Percentiles rank a stretch among this genome's conserved stretches.
Evolutionary conservation across 2,329 filamentous ascomycete species (phyloP).

Genomic region (Pseudonectria buxi): DNA sequence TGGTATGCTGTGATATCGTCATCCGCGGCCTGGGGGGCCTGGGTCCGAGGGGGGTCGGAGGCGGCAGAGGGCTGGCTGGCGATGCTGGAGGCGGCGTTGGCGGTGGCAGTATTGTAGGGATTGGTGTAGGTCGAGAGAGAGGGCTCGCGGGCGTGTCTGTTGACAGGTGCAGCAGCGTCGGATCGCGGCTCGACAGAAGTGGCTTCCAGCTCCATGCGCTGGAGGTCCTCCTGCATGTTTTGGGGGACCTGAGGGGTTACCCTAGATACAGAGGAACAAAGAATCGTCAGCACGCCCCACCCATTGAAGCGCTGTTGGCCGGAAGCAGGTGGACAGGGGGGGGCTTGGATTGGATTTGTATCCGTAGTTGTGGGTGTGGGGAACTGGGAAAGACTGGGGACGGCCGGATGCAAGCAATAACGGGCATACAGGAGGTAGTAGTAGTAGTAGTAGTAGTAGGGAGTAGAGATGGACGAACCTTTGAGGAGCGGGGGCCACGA

Average conservation of each 20-base stretch:
- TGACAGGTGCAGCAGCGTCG: conserved; percentile 23
- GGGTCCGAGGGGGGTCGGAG: conserved; percentile 25
- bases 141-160: conserved; percentile 36
- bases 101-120: conserved; percentile 11
- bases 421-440: too few relatives aligned
- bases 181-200: conserved; percentile 37
- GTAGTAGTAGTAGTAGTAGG: too few relatives aligned
- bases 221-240: conserved; percentile 92
- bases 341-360: not conserved
- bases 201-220: conserved; percentile 81
- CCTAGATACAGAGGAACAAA: conserved; percentile 42
- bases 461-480: conserved; percentile 34
- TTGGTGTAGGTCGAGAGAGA: conserved; percentile 36
- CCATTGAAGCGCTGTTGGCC: conserved; percentile 14
- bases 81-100: conserved; percentile 5
- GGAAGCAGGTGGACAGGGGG: not conserved
- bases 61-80: conserved; percentile 20
- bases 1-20: conserved; percentile 34
- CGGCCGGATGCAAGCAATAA: conserved; percentile 10
- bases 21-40: conserved; percentile 25
- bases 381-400: too few relatives aligned
- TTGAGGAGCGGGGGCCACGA: conserved; percentile 51
- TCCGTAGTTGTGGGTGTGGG: too few relatives aligned
- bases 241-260: conserved; percentile 93
- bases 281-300: conserved; percentile 34